Conservation (phyloP, 2,329 filamentous ascomycete genomes). For the Exserohilum turcica region DNA sequence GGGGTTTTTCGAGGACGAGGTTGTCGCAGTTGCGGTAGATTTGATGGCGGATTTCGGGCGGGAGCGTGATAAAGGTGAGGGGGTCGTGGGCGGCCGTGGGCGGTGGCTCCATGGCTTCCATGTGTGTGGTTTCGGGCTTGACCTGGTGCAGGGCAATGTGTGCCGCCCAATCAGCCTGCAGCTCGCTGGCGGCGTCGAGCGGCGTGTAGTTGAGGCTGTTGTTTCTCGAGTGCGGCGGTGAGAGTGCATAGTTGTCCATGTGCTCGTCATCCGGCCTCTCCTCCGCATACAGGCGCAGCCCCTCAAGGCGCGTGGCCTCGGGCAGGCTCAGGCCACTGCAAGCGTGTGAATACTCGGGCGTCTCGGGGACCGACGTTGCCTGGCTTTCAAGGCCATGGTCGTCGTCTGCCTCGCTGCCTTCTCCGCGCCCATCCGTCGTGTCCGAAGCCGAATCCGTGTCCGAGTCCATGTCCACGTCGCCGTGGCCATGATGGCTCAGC, state of each 20-base stretch:
- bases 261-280: conserved; percentile 28
- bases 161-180: conserved; percentile 30
- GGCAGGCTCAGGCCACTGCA: conserved; percentile 24
- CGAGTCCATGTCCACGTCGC: conserved; percentile 23
- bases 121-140: conserved; percentile 17
- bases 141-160: conserved; percentile 16
- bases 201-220: conserved; percentile 27
- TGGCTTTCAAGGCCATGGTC: conserved; percentile 25
- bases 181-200: conserved; percentile 16
- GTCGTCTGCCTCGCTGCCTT: conserved; percentile 24
- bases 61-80: conserved; percentile 43
- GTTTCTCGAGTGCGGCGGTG: conserved; percentile 28
- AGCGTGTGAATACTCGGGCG: conserved; percentile 26
- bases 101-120: conserved; percentile 8
- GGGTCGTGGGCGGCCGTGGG: conserved; percentile 7
- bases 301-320: conserved; percentile 27
- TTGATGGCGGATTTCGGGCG: conserved; percentile 45
- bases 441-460: conserved; percentile 33
- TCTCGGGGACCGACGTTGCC: conserved; percentile 28
- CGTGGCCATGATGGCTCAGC: conserved; percentile 22
- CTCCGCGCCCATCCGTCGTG: conserved; percentile 21
- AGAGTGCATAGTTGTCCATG: conserved; percentile 39
- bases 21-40: conserved; percentile 47
- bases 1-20: conserved; percentile 43
- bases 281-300: conserved; percentile 22